A percentile compares a stretch with the other conserved stretches of the same genome.
These are phyloP conservation scores for Takashimella koratensis DNA, from an alignment of 1,284 basidiomycete genomes.

Conservation along the genomic window DNA sequence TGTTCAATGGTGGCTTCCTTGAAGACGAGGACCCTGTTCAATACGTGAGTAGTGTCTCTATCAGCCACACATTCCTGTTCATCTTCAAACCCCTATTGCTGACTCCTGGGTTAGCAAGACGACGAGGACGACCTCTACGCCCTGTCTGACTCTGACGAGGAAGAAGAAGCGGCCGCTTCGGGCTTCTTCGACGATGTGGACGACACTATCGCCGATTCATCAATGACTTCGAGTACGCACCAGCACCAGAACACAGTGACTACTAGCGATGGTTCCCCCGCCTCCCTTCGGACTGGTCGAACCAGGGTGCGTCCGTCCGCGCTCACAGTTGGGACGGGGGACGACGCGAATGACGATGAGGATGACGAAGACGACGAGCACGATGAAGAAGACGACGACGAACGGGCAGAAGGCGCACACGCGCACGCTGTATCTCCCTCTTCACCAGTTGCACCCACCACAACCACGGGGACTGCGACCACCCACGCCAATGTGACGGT, in stretches of 20 bases:
- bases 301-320: background rate
- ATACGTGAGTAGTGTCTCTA: conserved; percentile 14
- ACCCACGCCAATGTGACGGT: background rate
- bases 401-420: background rate
- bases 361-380: background rate
- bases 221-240: background rate
- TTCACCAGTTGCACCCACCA: too few relatives aligned
- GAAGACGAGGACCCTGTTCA: conserved; percentile 33
- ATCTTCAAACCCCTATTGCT: background rate
- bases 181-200: conserved; percentile 2
- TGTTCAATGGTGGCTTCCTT: conserved; percentile 45
- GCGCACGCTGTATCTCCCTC: background rate
- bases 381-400: background rate
- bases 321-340: background rate
- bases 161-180: conserved; percentile 36
- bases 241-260: background rate
- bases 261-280: background rate
- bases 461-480: too few relatives aligned
- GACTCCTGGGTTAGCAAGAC: conserved; percentile 16
- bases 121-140: conserved; percentile 31
- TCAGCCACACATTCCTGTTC: background rate
- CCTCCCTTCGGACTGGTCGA: background rate
- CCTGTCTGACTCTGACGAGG: conserved; percentile 46
- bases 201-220: background rate
- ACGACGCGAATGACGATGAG: background rate